Percentiles rank a stretch among this genome's conserved stretches.
Evolutionary conservation across 2,329 filamentous ascomycete species (phyloP).

Genomic region (Aspergillus calidoustus): DNA sequence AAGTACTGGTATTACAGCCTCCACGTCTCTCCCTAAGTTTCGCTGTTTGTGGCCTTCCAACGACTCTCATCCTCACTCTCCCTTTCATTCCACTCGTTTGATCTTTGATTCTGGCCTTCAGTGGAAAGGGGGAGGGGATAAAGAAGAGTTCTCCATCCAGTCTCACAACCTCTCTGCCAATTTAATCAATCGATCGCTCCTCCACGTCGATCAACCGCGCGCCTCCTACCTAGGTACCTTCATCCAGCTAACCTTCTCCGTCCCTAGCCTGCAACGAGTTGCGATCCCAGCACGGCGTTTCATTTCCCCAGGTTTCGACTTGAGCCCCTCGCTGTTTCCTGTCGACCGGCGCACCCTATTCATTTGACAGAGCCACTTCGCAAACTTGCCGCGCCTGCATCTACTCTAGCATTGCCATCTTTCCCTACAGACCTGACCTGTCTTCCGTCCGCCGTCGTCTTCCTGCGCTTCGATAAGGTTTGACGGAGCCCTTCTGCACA

Average conservation of each 20-base stretch:
- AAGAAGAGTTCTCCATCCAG: slow-evolving; percentile 14
- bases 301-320: slow-evolving; percentile 11
- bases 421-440: slow-evolving; percentile 1
- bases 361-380: slow-evolving; percentile 17
- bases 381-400: slow-evolving; percentile 10
- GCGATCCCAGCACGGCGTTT: slow-evolving; percentile 7
- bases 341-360: slow-evolving; percentile 9
- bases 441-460: slow-evolving; percentile 6
- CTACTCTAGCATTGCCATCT: not conserved
- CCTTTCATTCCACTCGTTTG: slow-evolving; percentile 9
- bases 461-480: slow-evolving; percentile 20
- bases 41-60: not conserved
- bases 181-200: slow-evolving; percentile 15
- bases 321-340: slow-evolving; percentile 14
- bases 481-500: slow-evolving; percentile 11
- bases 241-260: slow-evolving; percentile 17
- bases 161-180: slow-evolving; percentile 9
- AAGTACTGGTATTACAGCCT: slow-evolving; percentile 6
- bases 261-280: slow-evolving; percentile 16
- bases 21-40: not conserved
- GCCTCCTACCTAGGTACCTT: slow-evolving; percentile 24
- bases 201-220: slow-evolving; percentile 28
- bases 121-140: slow-evolving; percentile 4
- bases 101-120: not conserved
- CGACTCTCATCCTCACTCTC: slow-evolving; percentile 7